phyloP scores from a whole-genome alignment of 768 basidiomycete species.

The Mycena vitilis region DNA sequence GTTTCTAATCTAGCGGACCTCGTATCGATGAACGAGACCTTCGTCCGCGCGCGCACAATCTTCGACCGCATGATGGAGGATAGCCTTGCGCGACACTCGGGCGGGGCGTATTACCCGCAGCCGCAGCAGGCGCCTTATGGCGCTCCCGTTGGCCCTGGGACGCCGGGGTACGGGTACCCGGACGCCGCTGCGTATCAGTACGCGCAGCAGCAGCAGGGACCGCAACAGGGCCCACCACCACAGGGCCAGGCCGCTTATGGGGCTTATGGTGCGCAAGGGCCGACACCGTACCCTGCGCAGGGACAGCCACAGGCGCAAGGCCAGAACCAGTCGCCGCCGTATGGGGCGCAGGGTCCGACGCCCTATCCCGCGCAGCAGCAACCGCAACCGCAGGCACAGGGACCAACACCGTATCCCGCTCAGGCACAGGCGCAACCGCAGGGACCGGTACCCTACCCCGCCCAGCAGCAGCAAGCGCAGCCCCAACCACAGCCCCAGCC shows the following conservation, averaged over 20 bases:
- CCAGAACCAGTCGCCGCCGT: not conserved
- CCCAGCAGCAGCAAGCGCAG: slow-evolving; percentile 25
- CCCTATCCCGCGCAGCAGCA: slow-evolving; percentile 51
- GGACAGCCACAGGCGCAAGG: not conserved
- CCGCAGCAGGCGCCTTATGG: slow-evolving; percentile 27
- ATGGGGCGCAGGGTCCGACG: slow-evolving; percentile 33
- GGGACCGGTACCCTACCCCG: slow-evolving; percentile 20
- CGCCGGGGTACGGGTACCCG: slow-evolving; percentile 10
- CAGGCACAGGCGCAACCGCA: slow-evolving; percentile 31
- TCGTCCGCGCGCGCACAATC: slow-evolving; percentile 87
- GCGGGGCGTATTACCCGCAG: slow-evolving; percentile 58
- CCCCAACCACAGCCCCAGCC: slow-evolving; percentile 42
- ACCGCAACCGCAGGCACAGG: slow-evolving; percentile 16
- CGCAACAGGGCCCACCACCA: slow-evolving; percentile 31
- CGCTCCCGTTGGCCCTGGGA: not conserved
- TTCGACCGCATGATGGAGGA: slow-evolving; percentile 97
- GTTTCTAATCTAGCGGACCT: slow-evolving; percentile 75
- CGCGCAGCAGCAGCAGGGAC: slow-evolving; percentile 28
- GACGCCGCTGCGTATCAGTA: slow-evolving; percentile 39
- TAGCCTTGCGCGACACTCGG: slow-evolving; percentile 79
- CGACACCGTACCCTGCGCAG: slow-evolving; percentile 28
- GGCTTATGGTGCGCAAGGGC: slow-evolving; percentile 44
- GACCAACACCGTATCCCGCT: slow-evolving; percentile 11
- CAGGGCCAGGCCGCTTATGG: slow-evolving; percentile 8
- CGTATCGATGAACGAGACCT: slow-evolving; percentile 94